phyloP scores from a whole-genome alignment of 345 rosid species.

The Dipteronia sinensis region DNA sequence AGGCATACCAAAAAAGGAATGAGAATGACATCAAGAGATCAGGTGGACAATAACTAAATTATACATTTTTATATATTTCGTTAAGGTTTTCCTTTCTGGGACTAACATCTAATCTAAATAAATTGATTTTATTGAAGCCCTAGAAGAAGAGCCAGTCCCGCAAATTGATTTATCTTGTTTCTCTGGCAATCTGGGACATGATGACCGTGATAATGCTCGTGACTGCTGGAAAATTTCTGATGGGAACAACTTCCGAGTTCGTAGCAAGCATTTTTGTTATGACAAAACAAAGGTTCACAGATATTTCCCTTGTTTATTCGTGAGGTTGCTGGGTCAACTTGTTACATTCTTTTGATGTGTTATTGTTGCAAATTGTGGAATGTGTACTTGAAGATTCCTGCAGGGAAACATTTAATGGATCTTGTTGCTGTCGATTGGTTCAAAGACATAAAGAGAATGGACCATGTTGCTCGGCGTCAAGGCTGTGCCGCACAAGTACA shows the following conservation, averaged over 20 bases:
- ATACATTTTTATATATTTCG: conserved; percentile 10
- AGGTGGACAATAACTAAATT: conserved; percentile 45
- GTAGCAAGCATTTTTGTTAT: conserved; percentile 83
- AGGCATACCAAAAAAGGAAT: conserved; percentile 50
- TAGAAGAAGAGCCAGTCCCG: conserved; percentile 73
- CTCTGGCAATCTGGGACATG: conserved; percentile 76
- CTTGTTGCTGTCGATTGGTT: conserved; percentile 99
- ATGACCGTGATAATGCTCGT: conserved; percentile 85
- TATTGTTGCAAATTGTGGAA: conserved; percentile 10
- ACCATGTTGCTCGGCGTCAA: conserved; percentile 88
- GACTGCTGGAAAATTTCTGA: conserved; percentile 89
- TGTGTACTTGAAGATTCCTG: conserved; percentile 68
- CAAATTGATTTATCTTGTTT: conserved; percentile 84
- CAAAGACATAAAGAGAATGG: conserved; percentile 94
- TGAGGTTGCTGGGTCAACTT: background rate
- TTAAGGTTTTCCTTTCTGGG: background rate
- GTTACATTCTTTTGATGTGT: conserved; percentile 10
- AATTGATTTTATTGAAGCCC: conserved; percentile 40
- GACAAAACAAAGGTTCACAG: conserved; percentile 80
- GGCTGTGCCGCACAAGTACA: conserved; percentile 97
- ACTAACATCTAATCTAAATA: conserved; percentile 9
- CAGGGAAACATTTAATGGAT: conserved; percentile 96
- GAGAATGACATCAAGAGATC: conserved; percentile 62
- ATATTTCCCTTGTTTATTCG: conserved; percentile 19
- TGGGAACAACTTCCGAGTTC: conserved; percentile 93